Evolutionary conservation across 495 filamentous ascomycete genomes (phyloP).

Genomic region (Aspergillus panamensis): DNA sequence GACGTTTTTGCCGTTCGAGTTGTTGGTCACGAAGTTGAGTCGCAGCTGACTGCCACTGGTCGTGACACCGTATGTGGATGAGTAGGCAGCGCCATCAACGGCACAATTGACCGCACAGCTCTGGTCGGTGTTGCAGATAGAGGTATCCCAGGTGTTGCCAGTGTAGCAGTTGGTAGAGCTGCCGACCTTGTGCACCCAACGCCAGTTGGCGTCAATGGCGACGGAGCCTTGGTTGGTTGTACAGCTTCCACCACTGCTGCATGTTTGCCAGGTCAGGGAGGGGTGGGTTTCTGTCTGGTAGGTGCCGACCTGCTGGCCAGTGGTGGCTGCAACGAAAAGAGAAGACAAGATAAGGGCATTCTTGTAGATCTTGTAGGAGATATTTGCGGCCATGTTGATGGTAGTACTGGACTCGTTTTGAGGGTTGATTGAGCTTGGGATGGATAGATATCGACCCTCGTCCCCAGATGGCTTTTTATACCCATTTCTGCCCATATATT

Average conservation of each 20-base stretch:
- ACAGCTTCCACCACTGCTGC: constrained; percentile 51
- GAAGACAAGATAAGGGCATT: constrained; percentile 27
- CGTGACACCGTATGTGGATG: constrained; percentile 52
- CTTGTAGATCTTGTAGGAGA: constrained; percentile 16
- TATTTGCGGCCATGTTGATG: background rate
- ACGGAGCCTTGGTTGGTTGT: constrained; percentile 49
- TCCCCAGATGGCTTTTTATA: too few species aligned
- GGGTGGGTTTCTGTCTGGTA: constrained; percentile 58
- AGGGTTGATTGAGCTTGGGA: too few species aligned
- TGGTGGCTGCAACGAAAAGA: constrained; percentile 22
- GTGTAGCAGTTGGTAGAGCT: constrained; percentile 63
- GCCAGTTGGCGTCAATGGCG: constrained; percentile 64
- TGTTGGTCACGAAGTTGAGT: constrained; percentile 52
- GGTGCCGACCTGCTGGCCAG: constrained; percentile 56
- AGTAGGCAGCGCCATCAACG: constrained; percentile 60
- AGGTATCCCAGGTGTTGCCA: constrained; percentile 54
- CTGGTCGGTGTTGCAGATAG: constrained; percentile 50
- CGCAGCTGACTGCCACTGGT: constrained; percentile 51
- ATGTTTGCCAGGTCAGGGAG: constrained; percentile 53
- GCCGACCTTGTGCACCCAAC: constrained; percentile 53
- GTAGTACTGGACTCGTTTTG: too few species aligned
- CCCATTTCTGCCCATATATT: too few species aligned
- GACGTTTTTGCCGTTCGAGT: constrained; percentile 38
- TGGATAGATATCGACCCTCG: too few species aligned
- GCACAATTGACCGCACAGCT: constrained; percentile 58